These are phyloP conservation scores for Coelastrella sp. DNA, from an alignment of 139 green algal genomes.

Conservation along the genomic window DNA sequence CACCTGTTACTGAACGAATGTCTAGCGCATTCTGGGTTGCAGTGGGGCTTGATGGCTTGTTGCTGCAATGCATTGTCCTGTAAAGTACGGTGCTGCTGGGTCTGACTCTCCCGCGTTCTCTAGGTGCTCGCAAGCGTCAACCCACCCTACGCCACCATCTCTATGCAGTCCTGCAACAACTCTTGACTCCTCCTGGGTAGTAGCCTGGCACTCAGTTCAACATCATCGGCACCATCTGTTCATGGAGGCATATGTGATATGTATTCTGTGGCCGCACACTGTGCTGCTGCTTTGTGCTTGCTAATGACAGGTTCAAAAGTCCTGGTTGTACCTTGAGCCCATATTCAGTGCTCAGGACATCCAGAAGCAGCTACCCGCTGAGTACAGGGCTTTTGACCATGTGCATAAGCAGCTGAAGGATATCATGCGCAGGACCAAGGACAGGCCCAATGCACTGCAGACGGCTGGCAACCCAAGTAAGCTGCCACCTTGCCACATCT, in stretches of 20 bases:
- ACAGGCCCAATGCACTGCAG: slow-evolving; percentile 82
- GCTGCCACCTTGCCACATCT: not conserved
- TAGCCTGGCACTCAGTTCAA: no score
- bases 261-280: not conserved
- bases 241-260: not conserved
- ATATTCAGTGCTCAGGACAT: slow-evolving; percentile 91
- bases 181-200: no score
- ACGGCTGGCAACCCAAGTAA: slow-evolving; percentile 46
- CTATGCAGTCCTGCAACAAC: no score
- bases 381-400: slow-evolving; percentile 81
- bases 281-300: not conserved
- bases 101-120: no score
- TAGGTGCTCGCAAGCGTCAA: no score
- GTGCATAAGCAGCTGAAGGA: slow-evolving; percentile 88
- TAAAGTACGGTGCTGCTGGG: no score
- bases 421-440: slow-evolving; percentile 85
- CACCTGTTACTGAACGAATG: not conserved
- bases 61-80: no score
- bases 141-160: no score
- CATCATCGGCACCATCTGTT: no score
- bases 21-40: no score
- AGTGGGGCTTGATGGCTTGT: no score
- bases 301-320: slow-evolving; percentile 72
- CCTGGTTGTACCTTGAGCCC: slow-evolving; percentile 92
- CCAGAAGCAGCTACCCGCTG: slow-evolving; percentile 85